A percentile compares a stretch with the other conserved stretches of the same genome.
These are phyloP conservation scores for Hypoxylon sp. DNA, from an alignment of 2,329 filamentous ascomycete genomes.

Conservation along the genomic window DNA sequence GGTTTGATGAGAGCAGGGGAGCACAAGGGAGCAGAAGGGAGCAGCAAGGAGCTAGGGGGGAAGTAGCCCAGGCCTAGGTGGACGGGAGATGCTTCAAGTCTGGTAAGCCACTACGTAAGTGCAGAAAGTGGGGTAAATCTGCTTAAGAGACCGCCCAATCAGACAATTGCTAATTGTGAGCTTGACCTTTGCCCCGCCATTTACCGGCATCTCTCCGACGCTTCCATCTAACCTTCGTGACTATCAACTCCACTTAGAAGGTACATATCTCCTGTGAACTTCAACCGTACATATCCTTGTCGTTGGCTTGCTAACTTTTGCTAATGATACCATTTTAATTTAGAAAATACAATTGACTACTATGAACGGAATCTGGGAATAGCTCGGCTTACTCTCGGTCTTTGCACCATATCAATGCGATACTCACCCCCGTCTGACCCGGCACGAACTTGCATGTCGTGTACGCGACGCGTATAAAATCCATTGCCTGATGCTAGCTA, in stretches of 20 bases:
- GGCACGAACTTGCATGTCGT: slow-evolving; percentile 1
- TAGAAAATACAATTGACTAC: slow-evolving; percentile 9
- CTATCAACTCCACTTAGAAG: slow-evolving; percentile 20
- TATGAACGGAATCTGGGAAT: slow-evolving; percentile 1
- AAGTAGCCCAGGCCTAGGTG: slow-evolving; percentile 9
- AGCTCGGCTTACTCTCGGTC: slow-evolving; percentile 34
- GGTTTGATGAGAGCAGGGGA: slow-evolving; percentile 20
- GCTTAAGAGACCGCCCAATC: slow-evolving; percentile 32
- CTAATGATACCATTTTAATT: slow-evolving; percentile 19
- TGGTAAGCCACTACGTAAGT: slow-evolving; percentile 37
- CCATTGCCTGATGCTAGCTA: background rate
- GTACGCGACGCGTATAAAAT: slow-evolving; percentile 38
- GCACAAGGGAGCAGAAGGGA: background rate
- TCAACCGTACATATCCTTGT: slow-evolving; percentile 10
- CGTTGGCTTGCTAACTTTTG: slow-evolving; percentile 12
- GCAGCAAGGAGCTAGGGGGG: too few relatives aligned
- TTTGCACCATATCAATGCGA: slow-evolving; percentile 11
- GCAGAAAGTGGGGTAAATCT: slow-evolving; percentile 41
- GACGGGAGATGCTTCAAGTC: slow-evolving; percentile 23
- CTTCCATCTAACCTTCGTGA: slow-evolving; percentile 8
- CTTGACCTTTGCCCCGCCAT: slow-evolving; percentile 37
- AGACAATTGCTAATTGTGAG: slow-evolving; percentile 45
- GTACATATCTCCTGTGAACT: background rate
- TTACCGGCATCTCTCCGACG: slow-evolving; percentile 44
- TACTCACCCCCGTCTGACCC: background rate